A percentile compares a stretch with the other conserved stretches of the same genome.
Evolutionary conservation across 2,329 filamentous ascomycete genomes (phyloP).

Genomic region (Diaporthe aspalathi): DNA sequence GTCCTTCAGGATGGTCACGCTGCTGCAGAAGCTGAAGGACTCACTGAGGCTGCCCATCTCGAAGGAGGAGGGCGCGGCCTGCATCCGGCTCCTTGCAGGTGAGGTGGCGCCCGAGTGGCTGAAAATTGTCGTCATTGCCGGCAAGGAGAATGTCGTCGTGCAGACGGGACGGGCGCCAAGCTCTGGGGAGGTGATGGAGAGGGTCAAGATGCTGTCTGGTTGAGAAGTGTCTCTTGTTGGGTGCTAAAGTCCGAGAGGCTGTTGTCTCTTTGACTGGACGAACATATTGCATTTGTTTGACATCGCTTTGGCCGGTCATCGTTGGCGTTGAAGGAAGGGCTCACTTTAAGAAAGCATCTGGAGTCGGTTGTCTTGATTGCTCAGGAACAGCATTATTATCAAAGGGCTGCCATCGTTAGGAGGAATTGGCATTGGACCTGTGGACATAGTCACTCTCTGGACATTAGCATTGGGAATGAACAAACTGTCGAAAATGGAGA

Average conservation of each 20-base stretch:
- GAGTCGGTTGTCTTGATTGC: neutral
- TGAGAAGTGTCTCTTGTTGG: slow-evolving; percentile 31
- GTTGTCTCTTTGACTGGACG: neutral
- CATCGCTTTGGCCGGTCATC: neutral
- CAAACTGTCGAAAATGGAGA: neutral
- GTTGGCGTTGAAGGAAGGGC: neutral
- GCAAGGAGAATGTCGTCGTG: slow-evolving; percentile 69
- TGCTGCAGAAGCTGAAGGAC: slow-evolving; percentile 75
- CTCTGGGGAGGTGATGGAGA: slow-evolving; percentile 38
- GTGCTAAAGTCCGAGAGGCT: neutral
- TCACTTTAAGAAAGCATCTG: neutral
- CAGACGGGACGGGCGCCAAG: slow-evolving; percentile 50
- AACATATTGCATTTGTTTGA: neutral
- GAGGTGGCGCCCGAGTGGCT: slow-evolving; percentile 70
- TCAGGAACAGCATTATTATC: slow-evolving; percentile 15
- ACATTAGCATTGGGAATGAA: slow-evolving; percentile 14
- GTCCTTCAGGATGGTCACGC: slow-evolving; percentile 72
- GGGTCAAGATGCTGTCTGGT: slow-evolving; percentile 43
- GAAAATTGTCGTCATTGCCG: slow-evolving; percentile 61
- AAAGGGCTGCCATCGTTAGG: neutral
- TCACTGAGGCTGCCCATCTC: slow-evolving; percentile 70
- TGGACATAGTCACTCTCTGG: slow-evolving; percentile 21
- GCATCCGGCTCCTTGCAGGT: slow-evolving; percentile 62
- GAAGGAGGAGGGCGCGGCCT: slow-evolving; percentile 61
- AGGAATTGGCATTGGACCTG: slow-evolving; percentile 15